A percentile compares a stretch with the other conserved stretches of the same genome.
These are phyloP conservation scores for Alternaria conjuncta DNA, from an alignment of 2,329 filamentous ascomycete species.

Conservation along the genomic window DNA sequence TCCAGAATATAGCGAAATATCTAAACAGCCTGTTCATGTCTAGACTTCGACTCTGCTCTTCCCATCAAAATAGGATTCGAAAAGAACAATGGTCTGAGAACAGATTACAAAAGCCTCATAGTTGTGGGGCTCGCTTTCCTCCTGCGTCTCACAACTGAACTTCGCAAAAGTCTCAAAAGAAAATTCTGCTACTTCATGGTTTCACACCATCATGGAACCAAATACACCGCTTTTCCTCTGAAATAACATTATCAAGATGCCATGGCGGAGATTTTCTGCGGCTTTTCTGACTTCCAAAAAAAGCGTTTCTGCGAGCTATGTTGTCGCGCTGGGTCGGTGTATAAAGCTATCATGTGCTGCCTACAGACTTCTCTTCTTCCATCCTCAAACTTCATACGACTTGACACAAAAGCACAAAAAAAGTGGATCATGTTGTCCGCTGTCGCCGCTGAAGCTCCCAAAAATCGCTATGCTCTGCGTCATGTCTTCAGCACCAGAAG, in stretches of 20 bases:
- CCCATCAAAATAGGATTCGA: too few relatives aligned
- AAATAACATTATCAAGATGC: background rate
- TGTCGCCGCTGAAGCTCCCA: background rate
- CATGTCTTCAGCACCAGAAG: background rate
- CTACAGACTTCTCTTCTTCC: background rate
- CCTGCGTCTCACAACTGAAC: background rate
- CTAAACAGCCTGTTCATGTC: accelerated
- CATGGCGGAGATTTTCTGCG: background rate
- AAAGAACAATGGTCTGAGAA: too few relatives aligned
- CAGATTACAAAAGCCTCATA: background rate
- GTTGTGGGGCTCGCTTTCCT: background rate
- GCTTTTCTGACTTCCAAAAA: background rate
- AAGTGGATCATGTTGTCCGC: background rate
- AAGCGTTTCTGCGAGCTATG: background rate
- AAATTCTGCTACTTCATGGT: too few relatives aligned
- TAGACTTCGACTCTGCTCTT: background rate
- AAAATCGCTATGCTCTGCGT: accelerated
- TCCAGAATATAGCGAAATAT: background rate
- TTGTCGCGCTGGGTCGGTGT: background rate
- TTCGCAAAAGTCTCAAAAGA: background rate
- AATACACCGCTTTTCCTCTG: background rate
- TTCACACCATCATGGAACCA: background rate
- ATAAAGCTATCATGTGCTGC: background rate
- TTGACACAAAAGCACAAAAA: background rate
- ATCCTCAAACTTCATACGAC: background rate